phyloP scores from a whole-genome alignment of 768 basidiomycete genomes.

The Steccherinum ochraceum region DNA sequence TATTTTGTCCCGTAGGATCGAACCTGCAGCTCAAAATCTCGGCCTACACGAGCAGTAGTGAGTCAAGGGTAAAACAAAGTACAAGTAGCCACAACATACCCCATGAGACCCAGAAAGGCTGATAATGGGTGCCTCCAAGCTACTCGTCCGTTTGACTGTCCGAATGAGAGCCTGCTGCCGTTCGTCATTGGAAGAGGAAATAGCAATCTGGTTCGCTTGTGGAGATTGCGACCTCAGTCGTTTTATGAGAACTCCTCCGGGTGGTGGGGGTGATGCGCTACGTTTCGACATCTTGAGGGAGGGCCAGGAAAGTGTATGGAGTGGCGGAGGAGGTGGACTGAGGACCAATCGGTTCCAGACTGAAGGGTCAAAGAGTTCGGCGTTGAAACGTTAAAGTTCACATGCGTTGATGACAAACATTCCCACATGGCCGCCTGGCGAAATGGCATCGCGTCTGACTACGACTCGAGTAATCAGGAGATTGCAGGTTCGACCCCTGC shows the following conservation, averaged over 20 bases:
- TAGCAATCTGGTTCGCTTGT: conserved; percentile 63
- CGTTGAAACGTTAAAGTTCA: too few relatives aligned
- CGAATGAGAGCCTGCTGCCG: conserved; percentile 75
- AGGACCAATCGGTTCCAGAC: too few relatives aligned
- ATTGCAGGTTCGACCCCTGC: conserved; percentile 92
- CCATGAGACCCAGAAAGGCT: conserved; percentile 83
- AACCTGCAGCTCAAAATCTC: conserved; percentile 93
- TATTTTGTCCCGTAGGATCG: conserved; percentile 88
- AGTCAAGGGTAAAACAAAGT: not conserved
- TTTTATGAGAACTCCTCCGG: conserved; percentile 54
- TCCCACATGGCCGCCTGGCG: conserved; percentile 73
- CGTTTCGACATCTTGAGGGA: conserved; percentile 65
- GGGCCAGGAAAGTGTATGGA: not conserved
- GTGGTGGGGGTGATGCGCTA: conserved; percentile 46
- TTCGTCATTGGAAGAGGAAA: conserved; percentile 70
- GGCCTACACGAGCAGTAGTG: conserved; percentile 34
- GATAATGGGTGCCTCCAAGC: conserved; percentile 89
- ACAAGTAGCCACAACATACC: conserved; percentile 37
- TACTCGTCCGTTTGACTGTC: conserved; percentile 87
- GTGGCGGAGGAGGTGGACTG: too few relatives aligned
- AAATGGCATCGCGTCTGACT: conserved; percentile 95
- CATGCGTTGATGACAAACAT: too few relatives aligned
- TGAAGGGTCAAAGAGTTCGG: too few relatives aligned
- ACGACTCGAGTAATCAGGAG: conserved; percentile 70
- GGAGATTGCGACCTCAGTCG: conserved; percentile 45